phyloP scores from a whole-genome alignment of 2,329 filamentous ascomycete genomes.

The Clonostachys chloroleuca region DNA sequence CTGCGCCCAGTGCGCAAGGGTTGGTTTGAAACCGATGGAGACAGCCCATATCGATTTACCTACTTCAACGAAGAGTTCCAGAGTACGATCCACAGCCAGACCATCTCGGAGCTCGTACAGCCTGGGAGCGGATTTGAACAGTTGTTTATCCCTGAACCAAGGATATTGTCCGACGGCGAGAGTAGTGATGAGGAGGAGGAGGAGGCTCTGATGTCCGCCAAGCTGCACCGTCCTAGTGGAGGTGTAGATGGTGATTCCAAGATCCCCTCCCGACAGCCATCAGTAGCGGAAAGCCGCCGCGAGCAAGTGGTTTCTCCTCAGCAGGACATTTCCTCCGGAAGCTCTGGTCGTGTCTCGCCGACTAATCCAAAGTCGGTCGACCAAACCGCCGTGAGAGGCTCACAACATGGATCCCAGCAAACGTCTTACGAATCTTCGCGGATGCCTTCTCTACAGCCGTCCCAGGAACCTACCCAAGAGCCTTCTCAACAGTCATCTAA shows the following conservation, averaged over 20 bases:
- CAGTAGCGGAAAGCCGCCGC: constrained; percentile 24
- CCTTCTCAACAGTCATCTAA: constrained; percentile 1
- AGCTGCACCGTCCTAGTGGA: constrained; percentile 7
- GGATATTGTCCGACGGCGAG: constrained; percentile 68
- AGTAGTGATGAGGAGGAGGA: constrained; percentile 48
- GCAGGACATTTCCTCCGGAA: constrained; percentile 7
- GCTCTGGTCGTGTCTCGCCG: no score
- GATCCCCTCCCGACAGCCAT: constrained; percentile 39
- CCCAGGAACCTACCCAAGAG: no score
- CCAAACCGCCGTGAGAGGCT: constrained; percentile 36
- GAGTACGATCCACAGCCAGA: constrained; percentile 93
- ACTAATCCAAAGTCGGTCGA: neutral
- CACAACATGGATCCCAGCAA: constrained; percentile 29
- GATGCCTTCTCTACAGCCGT: no score
- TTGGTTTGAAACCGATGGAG: constrained; percentile 87
- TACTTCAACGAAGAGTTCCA: constrained; percentile 98
- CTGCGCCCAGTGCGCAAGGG: constrained; percentile 73
- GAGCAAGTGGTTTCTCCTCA: constrained; percentile 19
- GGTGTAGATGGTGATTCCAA: constrained; percentile 33
- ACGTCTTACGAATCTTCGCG: neutral
- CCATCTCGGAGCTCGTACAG: constrained; percentile 87
- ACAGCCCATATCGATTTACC: constrained; percentile 89
- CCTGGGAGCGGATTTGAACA: constrained; percentile 80
- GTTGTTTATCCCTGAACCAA: constrained; percentile 85
- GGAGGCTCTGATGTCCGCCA: neutral